Base-by-base conservation (phyloP, 768 basidiomycete species). In the Stropharia rugosoannulata region DNA sequence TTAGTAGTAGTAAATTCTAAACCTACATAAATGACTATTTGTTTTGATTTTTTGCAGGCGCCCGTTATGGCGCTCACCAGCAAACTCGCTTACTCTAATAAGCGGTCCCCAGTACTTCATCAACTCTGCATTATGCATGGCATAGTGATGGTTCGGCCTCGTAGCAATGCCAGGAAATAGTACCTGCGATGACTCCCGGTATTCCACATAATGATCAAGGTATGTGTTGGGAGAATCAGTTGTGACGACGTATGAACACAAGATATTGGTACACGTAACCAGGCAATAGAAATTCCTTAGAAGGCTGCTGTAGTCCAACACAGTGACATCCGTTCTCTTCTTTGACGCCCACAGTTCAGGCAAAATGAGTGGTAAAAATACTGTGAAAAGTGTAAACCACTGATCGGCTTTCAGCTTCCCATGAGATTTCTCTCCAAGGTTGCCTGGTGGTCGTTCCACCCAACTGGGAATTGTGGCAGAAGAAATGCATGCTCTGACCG, bases 371-470 rank as follows among this genome's bases (percentile, higher is more conserved):
- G 65, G 65, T 3, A 66, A 40, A 38, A 66, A 64, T 1, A 66
- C 43, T 8, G 39, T 57, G 41, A 60, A 64, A 11, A 66, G 47
- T 9, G 29, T 46, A 4, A 64, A 56, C 62, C 62, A 66, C 11
- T 66, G 54, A 27, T 66, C 62, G 2, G 63, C 65, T 44, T 66
- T 66, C 5, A 64, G 51, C 48, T 66, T 66, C 25, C 65, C 61
- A 35, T 64, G 63, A 5, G 59, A 46, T 40, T 51, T 55, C 18
- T 66, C 56, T 16, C 65, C 62, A 7, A 66, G 57, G 46, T 66
- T 66, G 11, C 54, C 22, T 15, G 63, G 65, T 16, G 62, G 65
- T 12, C 60, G 56, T 9, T 60, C 58, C 18, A 66, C 35, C 63
- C 65, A 64, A 36, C 37, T 55, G 36, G 61, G 58, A 38, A 64